phyloP scores from a whole-genome alignment of 2,329 filamentous ascomycete species.

The Ophiobolus disseminans region DNA sequence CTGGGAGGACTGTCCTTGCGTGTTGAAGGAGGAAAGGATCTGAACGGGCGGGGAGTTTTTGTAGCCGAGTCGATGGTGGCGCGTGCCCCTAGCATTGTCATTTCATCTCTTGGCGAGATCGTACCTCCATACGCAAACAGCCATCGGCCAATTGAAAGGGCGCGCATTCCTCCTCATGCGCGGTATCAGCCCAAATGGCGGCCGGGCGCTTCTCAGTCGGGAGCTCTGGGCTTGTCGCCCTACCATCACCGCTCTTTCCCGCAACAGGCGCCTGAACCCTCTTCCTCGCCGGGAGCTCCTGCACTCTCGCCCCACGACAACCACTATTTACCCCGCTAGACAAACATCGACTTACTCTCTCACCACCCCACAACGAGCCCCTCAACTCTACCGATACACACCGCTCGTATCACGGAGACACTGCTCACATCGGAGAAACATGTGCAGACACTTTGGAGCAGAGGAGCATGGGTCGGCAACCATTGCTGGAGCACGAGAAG shows the following conservation, averaged over 20 bases:
- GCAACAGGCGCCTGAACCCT: constrained; percentile 23
- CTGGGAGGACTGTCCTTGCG: constrained; percentile 46
- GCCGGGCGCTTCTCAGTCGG: constrained; percentile 18
- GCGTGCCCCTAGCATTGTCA: constrained; percentile 17
- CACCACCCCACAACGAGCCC: constrained; percentile 33
- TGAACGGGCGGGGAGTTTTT: constrained; percentile 8
- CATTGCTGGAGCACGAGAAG: constrained; percentile 74
- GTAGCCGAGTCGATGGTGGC: constrained; percentile 13
- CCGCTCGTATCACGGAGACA: constrained; percentile 52
- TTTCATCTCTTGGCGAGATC: constrained; percentile 19
- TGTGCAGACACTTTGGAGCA: constrained; percentile 70
- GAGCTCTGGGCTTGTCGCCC: constrained; percentile 12
- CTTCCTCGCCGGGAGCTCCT: constrained; percentile 30
- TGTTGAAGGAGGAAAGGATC: constrained; percentile 25
- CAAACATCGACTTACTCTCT: constrained; percentile 25
- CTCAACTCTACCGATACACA: constrained; percentile 24
- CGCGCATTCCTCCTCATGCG: constrained; percentile 35
- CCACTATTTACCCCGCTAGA: constrained; percentile 38
- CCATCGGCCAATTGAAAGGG: constrained; percentile 30
- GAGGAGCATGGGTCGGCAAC: constrained; percentile 64
- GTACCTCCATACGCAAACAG: constrained; percentile 15
- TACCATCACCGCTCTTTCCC: constrained; percentile 31
- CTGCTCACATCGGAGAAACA: constrained; percentile 79
- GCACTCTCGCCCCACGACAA: constrained; percentile 37
- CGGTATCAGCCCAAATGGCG: constrained; percentile 44